Evolutionary conservation across 148 eudicot genomes (phyloP), one percentile per base, ranked within the genome.

Genomic region (Fagopyrum homotropicum): DNA sequence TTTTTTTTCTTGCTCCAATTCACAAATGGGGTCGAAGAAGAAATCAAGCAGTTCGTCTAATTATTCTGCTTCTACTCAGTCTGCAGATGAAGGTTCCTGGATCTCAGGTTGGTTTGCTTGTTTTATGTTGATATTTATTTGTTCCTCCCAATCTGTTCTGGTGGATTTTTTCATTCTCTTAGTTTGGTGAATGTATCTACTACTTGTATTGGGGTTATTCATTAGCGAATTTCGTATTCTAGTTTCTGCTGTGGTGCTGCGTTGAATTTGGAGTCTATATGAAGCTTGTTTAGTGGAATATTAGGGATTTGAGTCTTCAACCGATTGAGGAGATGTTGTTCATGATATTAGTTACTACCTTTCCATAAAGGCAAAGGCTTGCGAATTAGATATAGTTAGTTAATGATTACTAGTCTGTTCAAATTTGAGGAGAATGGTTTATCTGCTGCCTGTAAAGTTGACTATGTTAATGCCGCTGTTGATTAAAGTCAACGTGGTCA

Each of bases 1-100:
- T 66, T 17, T 47, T 15, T 7, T 48, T 49, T 72, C 40, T 47
- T 72, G 74, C 29, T 26, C 14, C 47, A 9, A 52, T 45, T 72
- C 74, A 26, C 72, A 60, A 48, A 84, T 84, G 87, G 87, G 86
- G 12, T 79, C 86, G 7, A 77, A 19, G 44, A 84, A 72, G 77
- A 84, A 81, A 77, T 77, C 84, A 0, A 74, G 46, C 47, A 74
- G 72, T 72, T 79, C 82, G 17, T 81, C 83, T 55, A 47, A 48
- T 77, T 45, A 72, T 80, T 78, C 82, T 64, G 47, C 72, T 60
- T 15, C 61, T 66, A 49, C 75, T 47, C 56, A 69, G 4, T 60
- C 82, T 40, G 35, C 57, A 44, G 81, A 64, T 22, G 70, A 55
- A 29, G 66, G 80, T 74, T 75, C 84, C 1, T 68, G 75, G 75